Evolutionary conservation across 2,329 filamentous ascomycete genomes (phyloP).

Genomic region (Botryotinia narcissicola): DNA sequence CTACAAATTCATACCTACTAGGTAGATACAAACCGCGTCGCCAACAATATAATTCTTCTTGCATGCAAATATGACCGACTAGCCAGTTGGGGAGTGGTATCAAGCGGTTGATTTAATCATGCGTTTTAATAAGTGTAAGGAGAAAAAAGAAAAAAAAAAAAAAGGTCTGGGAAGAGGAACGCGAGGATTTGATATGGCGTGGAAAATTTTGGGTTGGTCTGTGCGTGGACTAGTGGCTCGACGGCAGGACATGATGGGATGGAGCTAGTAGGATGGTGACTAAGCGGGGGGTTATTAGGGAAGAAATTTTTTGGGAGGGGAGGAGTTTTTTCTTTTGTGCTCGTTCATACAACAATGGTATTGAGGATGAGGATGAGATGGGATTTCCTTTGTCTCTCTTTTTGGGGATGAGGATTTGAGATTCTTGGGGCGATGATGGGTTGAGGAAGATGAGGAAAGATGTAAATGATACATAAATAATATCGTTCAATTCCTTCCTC

Average conservation of each 20-base stretch:
- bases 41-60: conserved; percentile 26
- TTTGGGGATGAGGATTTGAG: neutral
- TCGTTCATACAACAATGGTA: neutral
- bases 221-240: neutral
- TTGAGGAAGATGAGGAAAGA: no score
- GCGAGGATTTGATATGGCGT: neutral
- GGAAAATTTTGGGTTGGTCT: neutral
- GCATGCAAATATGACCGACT: conserved; percentile 37
- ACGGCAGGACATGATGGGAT: no score
- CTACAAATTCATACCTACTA: neutral
- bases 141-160: conserved; percentile 22
- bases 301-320: neutral
- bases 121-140: conserved; percentile 29
- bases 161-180: neutral
- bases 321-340: accelerated
- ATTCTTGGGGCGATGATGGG: neutral
- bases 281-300: neutral
- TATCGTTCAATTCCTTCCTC: no score
- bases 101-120: conserved; percentile 37
- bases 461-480: neutral
- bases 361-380: neutral
- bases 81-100: conserved; percentile 32
- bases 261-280: neutral
- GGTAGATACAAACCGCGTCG: conserved; percentile 10
- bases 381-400: neutral